Base-by-base conservation (phyloP, 2,329 filamentous ascomycete genomes). In the Ascocoryne sarcoides region DNA sequence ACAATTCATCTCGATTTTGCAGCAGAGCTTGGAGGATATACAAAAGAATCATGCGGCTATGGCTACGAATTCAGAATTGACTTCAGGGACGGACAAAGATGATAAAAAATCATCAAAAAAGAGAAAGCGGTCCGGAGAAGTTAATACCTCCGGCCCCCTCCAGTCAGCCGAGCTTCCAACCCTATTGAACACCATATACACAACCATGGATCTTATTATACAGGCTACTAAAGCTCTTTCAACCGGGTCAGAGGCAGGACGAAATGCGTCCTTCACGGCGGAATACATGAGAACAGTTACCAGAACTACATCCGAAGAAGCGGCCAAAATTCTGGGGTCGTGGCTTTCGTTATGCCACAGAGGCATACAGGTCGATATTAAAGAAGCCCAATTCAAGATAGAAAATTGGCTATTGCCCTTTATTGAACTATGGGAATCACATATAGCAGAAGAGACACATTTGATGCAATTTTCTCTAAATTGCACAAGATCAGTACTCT, bases 1-100 rank as follows among this genome's bases (percentile, higher is more conserved):
- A 42, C 72, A 76, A 33, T 85, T 93, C 39, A 63, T 84, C 23
- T 62, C 64, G 1, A 73, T 86, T 8, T 59, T 93, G 31, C 76
- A 80, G 51, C 73, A 76, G 51, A 75, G 80, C 0, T 62, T 88
- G 35, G 69, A 75, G 35, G 81, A 87, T 37, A 48, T 26, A 26
- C 65, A 56, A 40, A 42, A 55, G 30, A 52, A 51, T 9, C 36
- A 59, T 14, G 47, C 30, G n/a, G 14, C 31, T 10, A 20, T 32
- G 3, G 30, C 9, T 36, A n/a, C 31, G 20, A 26, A 14, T 15
- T 40, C 43, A 4, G 40, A 44, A 21, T 48, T 44, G 5, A 47
- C 37, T 10, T 10, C 32, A 9, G n/a, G 31, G 21, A 37, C 19
- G 2, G 32, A 34, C n/a, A 29, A 53, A 35, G 53, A 50, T 19